Evolutionary conservation across 345 rosid species (phyloP).

Genomic region (Moricandia moricandioides): DNA sequence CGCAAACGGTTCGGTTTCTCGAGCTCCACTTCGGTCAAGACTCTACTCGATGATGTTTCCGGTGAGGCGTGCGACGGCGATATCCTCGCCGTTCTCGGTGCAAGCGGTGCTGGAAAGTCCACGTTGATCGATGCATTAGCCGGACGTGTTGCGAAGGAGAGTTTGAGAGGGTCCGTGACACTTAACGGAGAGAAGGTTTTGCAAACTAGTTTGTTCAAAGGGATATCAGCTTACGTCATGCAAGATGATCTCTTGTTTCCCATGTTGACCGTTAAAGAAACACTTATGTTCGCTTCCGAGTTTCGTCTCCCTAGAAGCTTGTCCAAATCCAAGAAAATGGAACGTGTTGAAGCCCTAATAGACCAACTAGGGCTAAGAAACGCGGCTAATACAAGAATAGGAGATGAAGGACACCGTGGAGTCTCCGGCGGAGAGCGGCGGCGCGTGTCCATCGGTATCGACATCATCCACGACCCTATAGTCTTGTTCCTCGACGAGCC

Average conservation of each 20-base stretch:
- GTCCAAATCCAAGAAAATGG: slow-evolving; percentile 54
- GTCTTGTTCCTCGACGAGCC: slow-evolving; percentile 79
- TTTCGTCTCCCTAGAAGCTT: slow-evolving; percentile 72
- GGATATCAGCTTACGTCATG: slow-evolving; percentile 77
- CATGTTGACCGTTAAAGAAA: slow-evolving; percentile 65
- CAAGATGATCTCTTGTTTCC: slow-evolving; percentile 93
- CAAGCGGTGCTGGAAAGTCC: slow-evolving; percentile 83
- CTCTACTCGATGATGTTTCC: slow-evolving; percentile 63
- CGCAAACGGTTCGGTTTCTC: background rate
- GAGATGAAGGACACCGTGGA: slow-evolving; percentile 75
- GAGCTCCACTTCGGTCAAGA: background rate
- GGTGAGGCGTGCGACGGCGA: slow-evolving; percentile 69
- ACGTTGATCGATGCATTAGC: slow-evolving; percentile 81
- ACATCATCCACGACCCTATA: slow-evolving; percentile 72
- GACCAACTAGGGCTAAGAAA: slow-evolving; percentile 67
- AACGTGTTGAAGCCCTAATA: slow-evolving; percentile 58
- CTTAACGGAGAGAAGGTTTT: slow-evolving; percentile 58
- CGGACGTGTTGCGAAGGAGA: slow-evolving; percentile 66
- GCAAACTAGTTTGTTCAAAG: slow-evolving; percentile 40
- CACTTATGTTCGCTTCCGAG: slow-evolving; percentile 76
- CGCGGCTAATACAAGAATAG: slow-evolving; percentile 54
- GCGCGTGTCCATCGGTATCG: slow-evolving; percentile 73
- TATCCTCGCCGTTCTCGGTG: slow-evolving; percentile 70
- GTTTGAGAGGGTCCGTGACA: slow-evolving; percentile 66
- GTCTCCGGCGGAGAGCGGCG: slow-evolving; percentile 50